Percentiles rank a stretch among this genome's conserved stretches.
phyloP scores from a whole-genome alignment of 495 filamentous ascomycete genomes.

The Aspergillus incahuasiensis region DNA sequence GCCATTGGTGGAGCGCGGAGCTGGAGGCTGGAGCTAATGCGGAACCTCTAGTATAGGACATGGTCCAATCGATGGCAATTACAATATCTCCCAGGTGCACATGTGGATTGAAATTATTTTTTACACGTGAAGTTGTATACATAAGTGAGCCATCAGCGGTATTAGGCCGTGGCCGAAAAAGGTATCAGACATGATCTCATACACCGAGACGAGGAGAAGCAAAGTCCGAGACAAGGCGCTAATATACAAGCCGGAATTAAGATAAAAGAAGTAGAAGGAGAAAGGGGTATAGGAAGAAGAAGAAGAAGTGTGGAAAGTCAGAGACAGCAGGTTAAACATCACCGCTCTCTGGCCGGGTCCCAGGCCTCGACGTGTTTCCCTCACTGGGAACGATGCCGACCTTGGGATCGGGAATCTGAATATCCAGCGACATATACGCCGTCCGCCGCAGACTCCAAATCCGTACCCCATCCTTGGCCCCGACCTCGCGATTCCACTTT shows the following conservation, averaged over 20 bases:
- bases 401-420: constrained; percentile 80
- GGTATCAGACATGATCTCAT: constrained; percentile 19
- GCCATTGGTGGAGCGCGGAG: neutral
- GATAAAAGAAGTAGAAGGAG: constrained; percentile 5
- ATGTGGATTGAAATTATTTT: neutral
- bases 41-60: neutral
- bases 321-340: constrained; percentile 12
- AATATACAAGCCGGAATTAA: constrained; percentile 3
- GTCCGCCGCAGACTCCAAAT: constrained; percentile 75
- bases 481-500: constrained; percentile 68
- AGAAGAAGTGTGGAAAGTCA: constrained; percentile 3
- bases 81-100: no score
- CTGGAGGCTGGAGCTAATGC: neutral
- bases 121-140: neutral
- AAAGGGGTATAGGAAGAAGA: constrained; percentile 13
- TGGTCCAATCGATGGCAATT: neutral
- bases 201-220: constrained; percentile 5
- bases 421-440: constrained; percentile 84
- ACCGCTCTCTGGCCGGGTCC: constrained; percentile 39
- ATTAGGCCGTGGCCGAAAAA: neutral
- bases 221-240: constrained; percentile 12
- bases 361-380: constrained; percentile 30
- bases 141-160: neutral
- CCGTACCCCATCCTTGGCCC: constrained; percentile 54
- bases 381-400: constrained; percentile 49